Conservation (phyloP, 2,329 filamentous ascomycete species). For the Akanthomyces uredinophilus region DNA sequence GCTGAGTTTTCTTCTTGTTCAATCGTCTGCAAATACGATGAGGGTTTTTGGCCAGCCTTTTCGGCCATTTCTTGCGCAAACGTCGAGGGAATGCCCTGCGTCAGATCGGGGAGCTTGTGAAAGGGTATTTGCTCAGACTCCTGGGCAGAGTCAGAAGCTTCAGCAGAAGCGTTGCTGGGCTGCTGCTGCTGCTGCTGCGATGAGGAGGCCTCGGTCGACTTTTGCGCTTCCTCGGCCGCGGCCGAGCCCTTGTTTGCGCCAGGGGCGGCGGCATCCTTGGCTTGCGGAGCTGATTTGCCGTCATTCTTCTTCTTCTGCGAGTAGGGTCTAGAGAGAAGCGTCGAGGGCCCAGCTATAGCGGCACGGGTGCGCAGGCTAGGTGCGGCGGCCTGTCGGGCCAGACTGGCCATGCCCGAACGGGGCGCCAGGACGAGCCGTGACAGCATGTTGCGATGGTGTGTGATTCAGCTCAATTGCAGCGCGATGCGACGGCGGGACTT, state of each 20-base stretch:
- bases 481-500: not conserved
- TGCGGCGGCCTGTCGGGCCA: slow-evolving; percentile 19
- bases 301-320: slow-evolving; percentile 14
- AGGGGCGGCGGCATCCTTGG: slow-evolving; percentile 12
- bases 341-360: slow-evolving; percentile 14
- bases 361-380: slow-evolving; percentile 6
- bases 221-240: not conserved
- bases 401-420: slow-evolving; percentile 16
- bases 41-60: slow-evolving; percentile 26
- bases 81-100: slow-evolving; percentile 91
- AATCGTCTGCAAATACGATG: slow-evolving; percentile 30
- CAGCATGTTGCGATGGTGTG: slow-evolving; percentile 18
- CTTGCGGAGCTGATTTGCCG: slow-evolving; percentile 9
- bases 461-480: slow-evolving; percentile 10
- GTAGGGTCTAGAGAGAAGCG: slow-evolving; percentile 16
- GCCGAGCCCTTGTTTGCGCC: slow-evolving; percentile 5
- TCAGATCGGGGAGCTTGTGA: slow-evolving; percentile 79
- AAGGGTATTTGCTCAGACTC: slow-evolving; percentile 44
- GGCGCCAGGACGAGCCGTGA: slow-evolving; percentile 18
- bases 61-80: slow-evolving; percentile 67
- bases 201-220: not conserved
- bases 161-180: not conserved
- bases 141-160: slow-evolving; percentile 22
- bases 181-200: not conserved
- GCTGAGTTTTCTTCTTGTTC: slow-evolving; percentile 31